Conservation (phyloP, 306 rosid species). For the Malus asiatica region DNA sequence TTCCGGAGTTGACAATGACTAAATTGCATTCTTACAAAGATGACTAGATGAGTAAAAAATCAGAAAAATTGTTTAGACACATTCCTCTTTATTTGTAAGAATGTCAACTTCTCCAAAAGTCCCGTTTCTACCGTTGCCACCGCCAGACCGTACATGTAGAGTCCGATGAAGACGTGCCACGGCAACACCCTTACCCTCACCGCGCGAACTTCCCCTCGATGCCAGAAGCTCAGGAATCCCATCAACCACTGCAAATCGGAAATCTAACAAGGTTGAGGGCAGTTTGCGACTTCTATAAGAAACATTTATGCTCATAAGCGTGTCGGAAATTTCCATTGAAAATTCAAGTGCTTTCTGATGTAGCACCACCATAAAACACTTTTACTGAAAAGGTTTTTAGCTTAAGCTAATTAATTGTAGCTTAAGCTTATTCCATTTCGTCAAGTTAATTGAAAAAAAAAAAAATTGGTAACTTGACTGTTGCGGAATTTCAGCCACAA, state of each 20-base stretch:
- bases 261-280: background rate
- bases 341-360: no score
- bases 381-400: no score
- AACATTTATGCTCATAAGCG: no score
- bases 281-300: no score
- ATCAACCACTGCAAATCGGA: slow-evolving; percentile 57
- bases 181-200: slow-evolving; percentile 60
- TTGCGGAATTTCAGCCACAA: no score
- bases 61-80: slow-evolving; percentile 31
- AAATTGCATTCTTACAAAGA: background rate
- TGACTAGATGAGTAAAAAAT: background rate
- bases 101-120: slow-evolving; percentile 69
- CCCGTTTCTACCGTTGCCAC: slow-evolving; percentile 92
- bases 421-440: no score
- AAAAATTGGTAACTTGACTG: no score
- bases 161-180: slow-evolving; percentile 81
- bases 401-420: no score
- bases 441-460: no score
- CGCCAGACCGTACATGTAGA: slow-evolving; percentile 70
- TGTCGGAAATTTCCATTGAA: no score
- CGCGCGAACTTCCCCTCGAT: slow-evolving; percentile 50
- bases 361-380: no score
- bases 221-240: slow-evolving; percentile 93
- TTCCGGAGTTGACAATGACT: no score
- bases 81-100: slow-evolving; percentile 60